Conservation (phyloP, 768 basidiomycete species). For the Xanthoconium stramineum region DNA sequence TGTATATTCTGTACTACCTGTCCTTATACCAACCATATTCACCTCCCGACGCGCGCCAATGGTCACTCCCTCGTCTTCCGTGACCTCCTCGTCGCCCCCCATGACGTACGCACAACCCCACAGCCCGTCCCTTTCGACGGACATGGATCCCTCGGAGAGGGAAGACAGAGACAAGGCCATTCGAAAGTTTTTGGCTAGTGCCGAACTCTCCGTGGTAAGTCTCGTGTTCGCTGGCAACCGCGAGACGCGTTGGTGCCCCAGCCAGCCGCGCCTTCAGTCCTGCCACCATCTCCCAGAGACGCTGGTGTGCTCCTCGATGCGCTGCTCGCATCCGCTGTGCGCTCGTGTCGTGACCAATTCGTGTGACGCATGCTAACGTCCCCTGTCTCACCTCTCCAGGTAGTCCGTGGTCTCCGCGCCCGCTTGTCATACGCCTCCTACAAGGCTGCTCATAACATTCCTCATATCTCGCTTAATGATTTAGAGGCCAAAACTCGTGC, state of each 20-base stretch:
- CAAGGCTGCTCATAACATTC: slow-evolving; percentile 74
- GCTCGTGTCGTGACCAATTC: slow-evolving; percentile 8
- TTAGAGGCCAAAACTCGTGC: slow-evolving; percentile 59
- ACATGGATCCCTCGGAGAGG: slow-evolving; percentile 42
- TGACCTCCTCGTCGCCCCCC: slow-evolving; percentile 80
- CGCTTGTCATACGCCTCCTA: slow-evolving; percentile 81
- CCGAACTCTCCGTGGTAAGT: slow-evolving; percentile 79
- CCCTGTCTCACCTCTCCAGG: slow-evolving; percentile 45
- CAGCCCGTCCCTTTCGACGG: slow-evolving; percentile 39
- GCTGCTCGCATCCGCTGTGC: not conserved
- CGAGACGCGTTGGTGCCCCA: slow-evolving; percentile 47
- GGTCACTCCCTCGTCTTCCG: slow-evolving; percentile 78
- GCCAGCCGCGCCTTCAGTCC: slow-evolving; percentile 21
- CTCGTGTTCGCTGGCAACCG: slow-evolving; percentile 25
- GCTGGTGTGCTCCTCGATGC: slow-evolving; percentile 1
- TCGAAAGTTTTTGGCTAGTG: slow-evolving; percentile 73
- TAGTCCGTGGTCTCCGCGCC: slow-evolving; percentile 76
- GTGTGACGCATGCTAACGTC: slow-evolving; percentile 21
- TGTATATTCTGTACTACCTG: slow-evolving; percentile 19
- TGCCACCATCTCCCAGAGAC: slow-evolving; percentile 1
- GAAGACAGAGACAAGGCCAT: slow-evolving; percentile 67
- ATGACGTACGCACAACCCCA: slow-evolving; percentile 54
- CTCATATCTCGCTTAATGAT: slow-evolving; percentile 63
- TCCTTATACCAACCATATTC: slow-evolving; percentile 12
- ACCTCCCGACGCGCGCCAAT: slow-evolving; percentile 41